phyloP scores from a whole-genome alignment of 2,329 filamentous ascomycete genomes.

The Colletotrichum eremochloae region DNA sequence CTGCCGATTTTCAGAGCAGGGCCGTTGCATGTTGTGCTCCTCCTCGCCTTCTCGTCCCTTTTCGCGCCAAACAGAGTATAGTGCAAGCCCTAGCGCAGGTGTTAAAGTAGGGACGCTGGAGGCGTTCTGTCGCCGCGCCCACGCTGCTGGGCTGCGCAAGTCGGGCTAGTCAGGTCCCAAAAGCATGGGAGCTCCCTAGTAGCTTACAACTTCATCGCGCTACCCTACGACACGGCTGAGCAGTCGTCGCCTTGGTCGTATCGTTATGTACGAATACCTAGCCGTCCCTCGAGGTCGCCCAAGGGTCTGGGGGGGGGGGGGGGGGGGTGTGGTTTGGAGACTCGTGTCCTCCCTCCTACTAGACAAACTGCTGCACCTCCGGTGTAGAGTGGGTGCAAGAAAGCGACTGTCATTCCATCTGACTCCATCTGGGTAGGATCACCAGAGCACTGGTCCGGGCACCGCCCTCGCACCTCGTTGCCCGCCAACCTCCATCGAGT shows the following conservation, averaged over 20 bases:
- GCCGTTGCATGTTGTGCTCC: not conserved
- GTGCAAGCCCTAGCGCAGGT: constrained; percentile 30
- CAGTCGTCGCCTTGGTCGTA: not conserved
- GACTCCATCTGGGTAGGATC: constrained; percentile 37
- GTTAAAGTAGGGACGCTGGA: constrained; percentile 25
- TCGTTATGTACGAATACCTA: not conserved
- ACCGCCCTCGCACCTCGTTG: constrained; percentile 37
- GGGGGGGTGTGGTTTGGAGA: not conserved
- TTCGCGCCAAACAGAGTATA: constrained; percentile 12
- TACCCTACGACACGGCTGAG: constrained; percentile 2
- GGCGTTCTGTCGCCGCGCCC: constrained; percentile 17
- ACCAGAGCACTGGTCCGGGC: constrained; percentile 38
- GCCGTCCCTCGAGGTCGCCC: constrained; percentile 12
- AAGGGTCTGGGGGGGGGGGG: constrained; percentile 4
- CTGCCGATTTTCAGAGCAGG: constrained; percentile 10
- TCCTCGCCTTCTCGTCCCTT: not conserved
- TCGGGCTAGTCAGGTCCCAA: constrained; percentile 14
- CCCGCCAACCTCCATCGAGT: constrained; percentile 28
- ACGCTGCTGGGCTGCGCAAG: constrained; percentile 37
- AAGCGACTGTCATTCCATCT: constrained; percentile 25
- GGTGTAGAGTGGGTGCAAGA: constrained; percentile 24
- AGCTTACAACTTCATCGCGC: not conserved
- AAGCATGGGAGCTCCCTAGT: constrained; percentile 2
- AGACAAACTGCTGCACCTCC: constrained; percentile 9
- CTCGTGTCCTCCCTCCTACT: constrained; percentile 1